Evolutionary conservation across 495 filamentous ascomycete species (phyloP).

Genomic region (Platismatia glauca): DNA sequence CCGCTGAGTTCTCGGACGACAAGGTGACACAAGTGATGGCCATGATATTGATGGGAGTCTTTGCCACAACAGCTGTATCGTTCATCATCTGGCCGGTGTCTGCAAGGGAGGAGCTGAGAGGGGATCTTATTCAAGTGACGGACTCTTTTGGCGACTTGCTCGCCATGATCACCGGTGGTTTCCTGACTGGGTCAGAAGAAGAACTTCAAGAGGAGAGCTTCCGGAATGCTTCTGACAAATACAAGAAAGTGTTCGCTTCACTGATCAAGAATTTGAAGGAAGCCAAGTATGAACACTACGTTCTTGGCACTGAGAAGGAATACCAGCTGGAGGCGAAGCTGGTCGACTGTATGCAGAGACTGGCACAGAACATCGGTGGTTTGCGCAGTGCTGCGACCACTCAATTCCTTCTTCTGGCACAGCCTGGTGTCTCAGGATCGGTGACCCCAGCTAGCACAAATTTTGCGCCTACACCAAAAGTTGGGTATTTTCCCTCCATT

Average conservation of each 20-base stretch:
- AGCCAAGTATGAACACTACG: slow-evolving; percentile 82
- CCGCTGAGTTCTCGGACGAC: slow-evolving; percentile 64
- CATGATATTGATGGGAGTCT: slow-evolving; percentile 81
- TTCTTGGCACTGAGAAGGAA: slow-evolving; percentile 71
- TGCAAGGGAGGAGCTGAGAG: slow-evolving; percentile 63
- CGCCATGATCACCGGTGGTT: slow-evolving; percentile 71
- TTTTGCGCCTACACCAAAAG: slow-evolving; percentile 25
- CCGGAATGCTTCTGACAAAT: slow-evolving; percentile 53
- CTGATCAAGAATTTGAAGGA: slow-evolving; percentile 77
- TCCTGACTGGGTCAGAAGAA: slow-evolving; percentile 75
- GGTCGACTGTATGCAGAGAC: slow-evolving; percentile 74
- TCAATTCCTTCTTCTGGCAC: slow-evolving; percentile 74
- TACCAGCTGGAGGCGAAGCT: slow-evolving; percentile 73
- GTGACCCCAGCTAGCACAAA: slow-evolving; percentile 29
- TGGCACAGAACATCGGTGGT: slow-evolving; percentile 86
- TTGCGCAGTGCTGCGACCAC: slow-evolving; percentile 80
- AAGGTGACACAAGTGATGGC: slow-evolving; percentile 85
- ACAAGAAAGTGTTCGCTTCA: slow-evolving; percentile 58
- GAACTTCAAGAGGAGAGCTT: slow-evolving; percentile 59
- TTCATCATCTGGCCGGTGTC: slow-evolving; percentile 73
- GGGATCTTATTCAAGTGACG: slow-evolving; percentile 66
- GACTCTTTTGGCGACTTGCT: slow-evolving; percentile 73
- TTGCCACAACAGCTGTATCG: slow-evolving; percentile 65
- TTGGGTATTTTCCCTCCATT: slow-evolving; percentile 12
- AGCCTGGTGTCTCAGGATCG: slow-evolving; percentile 33